Conservation (phyloP, 441 rosid species). For the Lepidium campestre region DNA sequence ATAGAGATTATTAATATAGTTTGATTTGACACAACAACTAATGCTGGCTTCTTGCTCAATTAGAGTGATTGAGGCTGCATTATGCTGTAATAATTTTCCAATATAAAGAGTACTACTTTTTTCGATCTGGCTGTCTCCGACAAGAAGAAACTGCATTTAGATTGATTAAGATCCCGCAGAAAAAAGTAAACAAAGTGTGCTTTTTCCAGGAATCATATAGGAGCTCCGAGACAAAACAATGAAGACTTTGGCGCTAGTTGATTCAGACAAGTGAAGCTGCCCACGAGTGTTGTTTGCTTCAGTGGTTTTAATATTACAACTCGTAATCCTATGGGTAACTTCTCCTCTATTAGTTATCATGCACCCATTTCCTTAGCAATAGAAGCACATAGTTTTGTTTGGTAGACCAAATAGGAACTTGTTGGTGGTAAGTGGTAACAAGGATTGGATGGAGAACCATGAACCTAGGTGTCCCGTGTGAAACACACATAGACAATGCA, state of each 20-base stretch:
- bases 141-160: constrained; percentile 20
- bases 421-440: background rate
- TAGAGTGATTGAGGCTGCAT: constrained; percentile 9
- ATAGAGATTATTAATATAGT: background rate
- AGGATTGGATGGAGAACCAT: background rate
- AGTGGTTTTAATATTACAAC: constrained; percentile 1
- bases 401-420: constrained; percentile 3
- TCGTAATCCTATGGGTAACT: background rate
- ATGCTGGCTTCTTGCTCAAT: background rate
- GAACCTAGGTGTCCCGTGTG: background rate
- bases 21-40: background rate
- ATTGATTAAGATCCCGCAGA: constrained; percentile 11
- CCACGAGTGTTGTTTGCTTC: constrained; percentile 16
- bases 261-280: constrained; percentile 26
- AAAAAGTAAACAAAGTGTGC: constrained; percentile 19
- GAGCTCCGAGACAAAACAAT: constrained; percentile 25
- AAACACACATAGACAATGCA: background rate
- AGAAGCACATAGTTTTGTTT: background rate
- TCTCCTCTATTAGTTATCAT: background rate
- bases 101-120: constrained; percentile 1
- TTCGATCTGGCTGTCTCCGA: constrained; percentile 19
- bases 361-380: background rate
- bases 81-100: background rate
- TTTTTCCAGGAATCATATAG: constrained; percentile 17
- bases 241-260: constrained; percentile 11